Evolutionary conservation across 208 protist genomes (phyloP), one percentile per base, ranked within the genome.

Genomic region (Acanthamoeba royreba): DNA sequence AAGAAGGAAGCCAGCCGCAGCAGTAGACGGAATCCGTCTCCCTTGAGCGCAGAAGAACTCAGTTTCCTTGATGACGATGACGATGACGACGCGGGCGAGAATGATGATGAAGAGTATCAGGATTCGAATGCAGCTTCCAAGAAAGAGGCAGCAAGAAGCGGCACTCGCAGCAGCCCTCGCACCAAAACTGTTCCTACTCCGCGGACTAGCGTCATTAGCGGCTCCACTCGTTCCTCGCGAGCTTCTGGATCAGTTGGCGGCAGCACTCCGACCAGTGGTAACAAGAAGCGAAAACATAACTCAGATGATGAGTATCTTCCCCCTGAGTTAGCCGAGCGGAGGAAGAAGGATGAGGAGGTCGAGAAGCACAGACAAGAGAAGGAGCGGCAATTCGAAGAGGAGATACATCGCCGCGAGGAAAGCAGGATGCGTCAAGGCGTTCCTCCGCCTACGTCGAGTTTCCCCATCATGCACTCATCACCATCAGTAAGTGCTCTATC

Each of bases 41-140:
- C 74, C 43, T 22, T 85, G 11, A 53, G 74, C 74, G 74, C 46
- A 33, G 69, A 81, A 42, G 74, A 85, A 28, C 74, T 85, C 74
- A 85, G 74, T 45, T 85, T 85, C 25, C 74, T 85, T 28, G 74
- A 85, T 28, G n/a, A n/a, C n/a, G n/a, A n/a, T n/a, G 74, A 85
- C n/a, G 74, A 85, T 22, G 49, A 85, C n/a, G 74, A 85, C 0
- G 74, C 46, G 25, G 74, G n/a, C 2, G 43, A 85, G 25, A 40
- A 52, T 15, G 72, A 85, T 28, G 74, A 85, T 28, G 74, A 85
- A 17, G 74, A 85, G n/a, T 85, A 85, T 28, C 38, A 17, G 28
- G 74, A 85, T 53, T 8, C 40, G 28, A 22, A 53, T 45, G 74
- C 74, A 8, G n/a, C 15, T 9, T 25, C 74, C 5, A 33, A 31